These are phyloP conservation scores for Hyaloperonospora arabidopsidis DNA, from an alignment of 352 stramenopile genomes.

Conservation along the genomic window DNA sequence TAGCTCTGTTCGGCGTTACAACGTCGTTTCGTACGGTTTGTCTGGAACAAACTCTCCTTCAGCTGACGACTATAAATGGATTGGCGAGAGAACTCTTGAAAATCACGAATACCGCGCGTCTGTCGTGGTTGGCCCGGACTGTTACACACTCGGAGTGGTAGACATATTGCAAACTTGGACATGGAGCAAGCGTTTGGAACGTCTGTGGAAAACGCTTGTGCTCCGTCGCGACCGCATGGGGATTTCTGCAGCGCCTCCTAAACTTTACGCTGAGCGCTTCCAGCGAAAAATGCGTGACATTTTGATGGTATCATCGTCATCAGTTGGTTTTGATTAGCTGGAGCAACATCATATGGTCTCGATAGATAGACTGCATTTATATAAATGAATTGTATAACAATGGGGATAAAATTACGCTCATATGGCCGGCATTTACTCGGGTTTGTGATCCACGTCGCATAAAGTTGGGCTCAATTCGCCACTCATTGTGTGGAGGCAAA, in stretches of 20 bases:
- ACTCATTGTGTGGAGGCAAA: no score
- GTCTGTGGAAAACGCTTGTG: constrained; percentile 78
- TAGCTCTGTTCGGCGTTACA: constrained; percentile 30
- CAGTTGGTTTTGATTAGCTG: constrained; percentile 41
- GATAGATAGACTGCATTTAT: constrained; percentile 16
- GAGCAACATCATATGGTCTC: constrained; percentile 1
- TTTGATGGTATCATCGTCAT: constrained; percentile 63
- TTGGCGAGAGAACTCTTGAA: constrained; percentile 48
- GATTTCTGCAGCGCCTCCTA: constrained; percentile 71
- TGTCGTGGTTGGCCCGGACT: constrained; percentile 74
- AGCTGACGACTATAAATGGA: constrained; percentile 39
- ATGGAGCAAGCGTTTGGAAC: constrained; percentile 70
- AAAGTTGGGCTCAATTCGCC: no score
- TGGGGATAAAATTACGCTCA: constrained; percentile 2
- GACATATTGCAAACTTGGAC: constrained; percentile 89
- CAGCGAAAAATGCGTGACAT: constrained; percentile 79
- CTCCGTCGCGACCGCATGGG: constrained; percentile 57
- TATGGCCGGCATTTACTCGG: constrained; percentile 1
- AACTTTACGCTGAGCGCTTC: constrained; percentile 71
- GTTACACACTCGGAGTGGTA: constrained; percentile 86
- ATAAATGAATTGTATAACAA: constrained; percentile 28
- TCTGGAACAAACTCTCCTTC: constrained; percentile 14
- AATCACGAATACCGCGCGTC: constrained; percentile 65
- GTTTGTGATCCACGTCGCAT: no score
- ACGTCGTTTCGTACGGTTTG: constrained; percentile 38